A percentile compares a stretch with the other conserved stretches of the same genome.
Conservation (phyloP, 1,284 basidiomycete genomes). For the Melampsora americana region DNA sequence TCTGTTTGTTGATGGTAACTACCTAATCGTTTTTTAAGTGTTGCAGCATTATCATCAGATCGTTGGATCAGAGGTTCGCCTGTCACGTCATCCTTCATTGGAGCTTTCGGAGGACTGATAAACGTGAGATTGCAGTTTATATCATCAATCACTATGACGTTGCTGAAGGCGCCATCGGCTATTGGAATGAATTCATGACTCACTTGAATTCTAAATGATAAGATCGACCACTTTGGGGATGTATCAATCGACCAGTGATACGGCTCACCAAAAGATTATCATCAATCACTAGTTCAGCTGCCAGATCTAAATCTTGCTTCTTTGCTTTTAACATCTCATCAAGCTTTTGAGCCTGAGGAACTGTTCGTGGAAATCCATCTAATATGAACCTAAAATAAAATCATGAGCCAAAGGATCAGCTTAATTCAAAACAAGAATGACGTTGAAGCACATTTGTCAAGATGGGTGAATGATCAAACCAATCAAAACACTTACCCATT, state of each 20-base stretch:
- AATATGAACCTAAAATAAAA: slow-evolving; percentile 78
- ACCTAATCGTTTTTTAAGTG: slow-evolving; percentile 78
- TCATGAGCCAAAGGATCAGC: background rate
- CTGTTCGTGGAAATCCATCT: slow-evolving; percentile 96
- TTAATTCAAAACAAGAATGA: background rate
- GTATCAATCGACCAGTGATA: slow-evolving; percentile 92
- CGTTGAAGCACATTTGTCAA: background rate
- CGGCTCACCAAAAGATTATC: slow-evolving; percentile 94
- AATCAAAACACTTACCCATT: slow-evolving; percentile 69
- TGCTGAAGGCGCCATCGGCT: background rate
- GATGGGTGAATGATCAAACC: slow-evolving; percentile 45
- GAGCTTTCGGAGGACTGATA: slow-evolving; percentile 85
- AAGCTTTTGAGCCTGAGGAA: slow-evolving; percentile 94
- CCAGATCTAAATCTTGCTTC: slow-evolving; percentile 79
- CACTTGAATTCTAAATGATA: slow-evolving; percentile 96
- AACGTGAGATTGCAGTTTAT: background rate
- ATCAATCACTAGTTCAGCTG: slow-evolving; percentile 85
- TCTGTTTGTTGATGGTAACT: slow-evolving; percentile 69
- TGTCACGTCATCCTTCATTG: slow-evolving; percentile 86
- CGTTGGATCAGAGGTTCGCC: slow-evolving; percentile 76
- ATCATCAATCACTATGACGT: background rate
- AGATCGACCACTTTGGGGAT: slow-evolving; percentile 79
- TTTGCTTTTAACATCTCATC: slow-evolving; percentile 79
- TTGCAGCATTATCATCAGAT: slow-evolving; percentile 63
- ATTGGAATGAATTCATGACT: slow-evolving; percentile 54